phyloP scores from a whole-genome alignment of 305 asterid species.

The Euphrasia arctica region DNA sequence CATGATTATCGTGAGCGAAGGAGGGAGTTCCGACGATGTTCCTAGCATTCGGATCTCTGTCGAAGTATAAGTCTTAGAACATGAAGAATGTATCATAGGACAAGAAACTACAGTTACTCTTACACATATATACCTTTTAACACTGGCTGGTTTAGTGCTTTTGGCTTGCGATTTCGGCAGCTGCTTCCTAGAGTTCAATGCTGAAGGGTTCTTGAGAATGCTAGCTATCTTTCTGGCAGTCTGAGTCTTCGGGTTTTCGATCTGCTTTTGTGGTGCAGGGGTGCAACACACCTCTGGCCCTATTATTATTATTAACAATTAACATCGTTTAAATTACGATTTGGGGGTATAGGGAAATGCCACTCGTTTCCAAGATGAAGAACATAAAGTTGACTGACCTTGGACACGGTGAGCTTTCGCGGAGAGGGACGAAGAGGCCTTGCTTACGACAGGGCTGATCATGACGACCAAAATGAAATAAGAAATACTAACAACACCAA shows the following conservation, averaged over 20 bases:
- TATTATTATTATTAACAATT: background rate
- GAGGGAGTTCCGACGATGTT: constrained; percentile 50
- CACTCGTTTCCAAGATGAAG: background rate
- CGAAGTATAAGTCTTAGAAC: constrained; percentile 25
- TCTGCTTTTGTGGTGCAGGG: constrained; percentile 51
- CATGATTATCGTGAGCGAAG: constrained; percentile 77
- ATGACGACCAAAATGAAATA: background rate
- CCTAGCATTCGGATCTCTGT: constrained; percentile 53
- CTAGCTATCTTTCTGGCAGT: constrained; percentile 69
- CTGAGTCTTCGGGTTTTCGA: constrained; percentile 42
- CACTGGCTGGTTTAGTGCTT: constrained; percentile 48
- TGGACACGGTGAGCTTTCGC: constrained; percentile 24
- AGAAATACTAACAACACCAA: background rate
- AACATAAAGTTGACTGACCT: constrained; percentile 38
- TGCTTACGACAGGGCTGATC: constrained; percentile 26
- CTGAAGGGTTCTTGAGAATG: constrained; percentile 58
- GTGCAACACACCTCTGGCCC: constrained; percentile 59
- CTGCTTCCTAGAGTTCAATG: constrained; percentile 51
- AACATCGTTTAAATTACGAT: constrained; percentile 14
- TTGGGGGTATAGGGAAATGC: background rate
- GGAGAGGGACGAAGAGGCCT: constrained; percentile 26
- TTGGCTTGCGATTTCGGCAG: constrained; percentile 45
- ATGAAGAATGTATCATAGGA: background rate
- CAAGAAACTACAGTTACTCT: background rate
- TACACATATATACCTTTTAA: constrained; percentile 42